Base-by-base conservation (phyloP, 352 stramenopile species). In the Globisporangium nagaii region DNA sequence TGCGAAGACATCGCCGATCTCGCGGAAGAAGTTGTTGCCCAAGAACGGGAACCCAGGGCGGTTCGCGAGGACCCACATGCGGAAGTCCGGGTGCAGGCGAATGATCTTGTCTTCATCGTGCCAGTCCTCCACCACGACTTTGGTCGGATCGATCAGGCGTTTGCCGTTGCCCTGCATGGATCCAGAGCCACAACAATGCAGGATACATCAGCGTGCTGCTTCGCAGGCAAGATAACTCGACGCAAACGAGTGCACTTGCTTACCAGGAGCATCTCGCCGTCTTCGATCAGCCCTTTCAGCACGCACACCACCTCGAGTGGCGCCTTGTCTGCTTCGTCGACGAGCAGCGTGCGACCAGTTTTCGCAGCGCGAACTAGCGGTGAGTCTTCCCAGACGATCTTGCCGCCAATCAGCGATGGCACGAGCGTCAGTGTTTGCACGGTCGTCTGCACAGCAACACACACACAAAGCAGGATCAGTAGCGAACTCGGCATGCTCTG, bases 241-340 rank as follows among this genome's bases (percentile, higher is more conserved):
- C 6, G 15, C 7, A 22, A 30, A 9, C 13, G 40, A 35, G 9
- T n/a, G 51, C 11, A 57, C 25, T 0, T 11, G 4, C 48, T 55
- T 71, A 90, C 75, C 50, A 99, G 65, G 7, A 95, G 68, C 70
- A 99, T 93, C 48, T 98, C 91, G 46, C 96, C 92, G 69, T 99
- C 96, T 83, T 98, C 94, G 36, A 98, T 89, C 10, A 99, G 66
- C 1, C 87, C 86, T 68, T 98, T 98, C 3, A 99, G 70, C n/a
- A 98, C 70, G 22, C 90, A 94, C 17, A 98, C 86, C 1, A 99
- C 96, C 59, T 98, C 93, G 0, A 96, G 73, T 13, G 94, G 94
- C 13, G 96, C 96, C 69, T 99, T 98, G 69, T 99, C 95, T 27
- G 93, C 94, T 70, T 99, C 96, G 59, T 99, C 96, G 0, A 99